Evolutionary conservation across 2,329 filamentous ascomycete species (phyloP), one percentile per base, ranked within the genome.

Genomic region (Colletotrichum gigasporum): DNA sequence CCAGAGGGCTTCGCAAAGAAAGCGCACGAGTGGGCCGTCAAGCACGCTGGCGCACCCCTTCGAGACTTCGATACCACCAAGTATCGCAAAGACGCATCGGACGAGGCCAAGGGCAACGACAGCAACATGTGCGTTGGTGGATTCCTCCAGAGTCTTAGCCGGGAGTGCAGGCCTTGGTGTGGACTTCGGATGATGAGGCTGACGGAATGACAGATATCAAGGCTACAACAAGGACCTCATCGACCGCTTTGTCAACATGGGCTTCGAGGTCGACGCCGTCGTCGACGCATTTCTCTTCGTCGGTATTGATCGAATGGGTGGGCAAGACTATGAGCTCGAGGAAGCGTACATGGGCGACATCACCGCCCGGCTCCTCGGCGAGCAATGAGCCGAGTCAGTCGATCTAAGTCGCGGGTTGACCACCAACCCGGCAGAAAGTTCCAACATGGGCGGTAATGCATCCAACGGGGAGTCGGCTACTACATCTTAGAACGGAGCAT

Each of bases 301-400:
- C 7, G 91, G 92, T 5, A 94, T 97, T 69, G 92, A 95, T 67
- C 87, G 87, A 16, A 93, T 91, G 69, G 86, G 85, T 24, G 94
- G 94, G 0, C 83, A 90, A 69, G 91, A 96, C 73, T 96, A 96
- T 75, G 90, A 92, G 71, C 81, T 97, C n/a, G 93, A 96, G 73
- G 92, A 96, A 71, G 93, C 90, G 1, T 94, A 94, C 70, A 93
- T 97, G 86, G 93, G 92, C 3, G 94, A 97, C 70, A 90, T 98
- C 67, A 97, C 93, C 0, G 92, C 93, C 16, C 85, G 91, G 62
- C 85, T 98, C 6, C 88, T 97, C 32, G 92, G 92, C 35, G 94
- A 97, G 77, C 85, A 87, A 74, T 90, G 30, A 61, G 32, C 20
- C 35, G 28, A 51, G 16, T 22, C 16, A 22, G 20, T n/a, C n/a